Conservation (phyloP, 306 rosid genomes). For the Medicago ruthenica region DNA sequence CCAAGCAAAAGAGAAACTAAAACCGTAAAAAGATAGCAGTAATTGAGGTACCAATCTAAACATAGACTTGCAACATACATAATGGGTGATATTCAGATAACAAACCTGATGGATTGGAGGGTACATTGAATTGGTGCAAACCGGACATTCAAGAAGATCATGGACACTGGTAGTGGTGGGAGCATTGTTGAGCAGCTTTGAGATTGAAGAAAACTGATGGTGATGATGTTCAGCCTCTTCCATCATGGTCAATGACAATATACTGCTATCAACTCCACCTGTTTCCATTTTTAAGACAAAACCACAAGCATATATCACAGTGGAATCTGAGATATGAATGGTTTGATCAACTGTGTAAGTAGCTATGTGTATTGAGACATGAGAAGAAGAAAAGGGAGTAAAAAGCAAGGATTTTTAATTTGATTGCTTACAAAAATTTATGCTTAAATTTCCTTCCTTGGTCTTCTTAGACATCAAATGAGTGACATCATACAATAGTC, state of each 20-base stretch:
- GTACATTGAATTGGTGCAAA: conserved; percentile 78
- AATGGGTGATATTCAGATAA: conserved; percentile 14
- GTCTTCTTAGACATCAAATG: conserved; percentile 32
- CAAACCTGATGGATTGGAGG: conserved; percentile 85
- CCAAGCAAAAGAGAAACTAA: too few species aligned
- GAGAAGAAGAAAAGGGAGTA: background rate
- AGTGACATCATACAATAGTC: conserved; percentile 20
- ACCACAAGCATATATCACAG: background rate
- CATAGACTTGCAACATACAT: background rate
- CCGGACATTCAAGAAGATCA: conserved; percentile 84
- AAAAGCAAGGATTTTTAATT: too few species aligned
- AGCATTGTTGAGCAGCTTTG: conserved; percentile 56
- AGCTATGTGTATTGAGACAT: conserved; percentile 8
- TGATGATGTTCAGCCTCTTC: conserved; percentile 60
- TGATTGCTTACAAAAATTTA: too few species aligned
- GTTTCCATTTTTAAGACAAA: conserved; percentile 57
- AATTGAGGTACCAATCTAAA: background rate
- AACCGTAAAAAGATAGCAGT: too few species aligned
- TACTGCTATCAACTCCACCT: conserved; percentile 46
- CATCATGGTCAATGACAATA: conserved; percentile 58
- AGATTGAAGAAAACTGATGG: conserved; percentile 57
- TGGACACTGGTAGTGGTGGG: conserved; percentile 66
- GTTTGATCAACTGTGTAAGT: conserved; percentile 26
- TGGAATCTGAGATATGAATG: conserved; percentile 9
- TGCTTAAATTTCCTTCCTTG: conserved; percentile 41